Evolutionary conservation across 139 green algal genomes (phyloP).

Genomic region (Chlamydomonas schloesseri): DNA sequence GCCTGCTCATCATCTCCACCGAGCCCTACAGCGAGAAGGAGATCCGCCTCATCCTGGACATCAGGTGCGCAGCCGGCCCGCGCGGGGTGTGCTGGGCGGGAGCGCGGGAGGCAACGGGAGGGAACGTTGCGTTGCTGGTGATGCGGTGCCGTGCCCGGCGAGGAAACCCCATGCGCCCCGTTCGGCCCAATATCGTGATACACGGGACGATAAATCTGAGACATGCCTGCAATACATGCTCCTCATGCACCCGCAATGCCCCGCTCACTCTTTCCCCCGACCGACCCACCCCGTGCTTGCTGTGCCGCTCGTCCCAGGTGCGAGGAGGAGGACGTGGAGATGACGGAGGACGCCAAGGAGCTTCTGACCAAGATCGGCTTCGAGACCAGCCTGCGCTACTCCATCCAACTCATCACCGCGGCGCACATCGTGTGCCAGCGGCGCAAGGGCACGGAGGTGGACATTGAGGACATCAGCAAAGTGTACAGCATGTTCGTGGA

Average conservation of each 20-base stretch:
- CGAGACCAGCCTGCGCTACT: conserved; percentile 94
- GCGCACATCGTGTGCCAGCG: conserved; percentile 85
- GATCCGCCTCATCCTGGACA: conserved; percentile 95
- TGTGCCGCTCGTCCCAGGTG: too few relatives aligned
- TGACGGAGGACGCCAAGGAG: conserved; percentile 92
- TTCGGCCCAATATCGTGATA: too few relatives aligned
- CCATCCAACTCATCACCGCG: conserved; percentile 97
- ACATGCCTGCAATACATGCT: too few relatives aligned
- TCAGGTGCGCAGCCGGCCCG: conserved; percentile 89
- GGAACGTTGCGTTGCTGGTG: too few relatives aligned
- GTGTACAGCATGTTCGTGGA: conserved; percentile 98
- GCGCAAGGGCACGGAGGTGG: conserved; percentile 90
- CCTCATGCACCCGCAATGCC: too few relatives aligned
- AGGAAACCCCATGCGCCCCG: too few relatives aligned
- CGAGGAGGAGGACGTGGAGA: conserved; percentile 96
- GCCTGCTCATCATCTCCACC: conserved; percentile 98
- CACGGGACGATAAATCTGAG: too few relatives aligned
- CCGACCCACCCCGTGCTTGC: too few relatives aligned
- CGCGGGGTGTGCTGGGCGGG: too few relatives aligned
- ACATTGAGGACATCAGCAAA: conserved; percentile 93
- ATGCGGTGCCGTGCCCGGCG: too few relatives aligned
- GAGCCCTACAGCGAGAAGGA: conserved; percentile 95
- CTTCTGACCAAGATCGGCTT: conserved; percentile 96
- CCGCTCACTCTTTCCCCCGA: too few relatives aligned
- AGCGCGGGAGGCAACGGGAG: too few relatives aligned